Base-by-base conservation (phyloP, 192 early-diverging fungal species). In the Entomortierella beljakovae region DNA sequence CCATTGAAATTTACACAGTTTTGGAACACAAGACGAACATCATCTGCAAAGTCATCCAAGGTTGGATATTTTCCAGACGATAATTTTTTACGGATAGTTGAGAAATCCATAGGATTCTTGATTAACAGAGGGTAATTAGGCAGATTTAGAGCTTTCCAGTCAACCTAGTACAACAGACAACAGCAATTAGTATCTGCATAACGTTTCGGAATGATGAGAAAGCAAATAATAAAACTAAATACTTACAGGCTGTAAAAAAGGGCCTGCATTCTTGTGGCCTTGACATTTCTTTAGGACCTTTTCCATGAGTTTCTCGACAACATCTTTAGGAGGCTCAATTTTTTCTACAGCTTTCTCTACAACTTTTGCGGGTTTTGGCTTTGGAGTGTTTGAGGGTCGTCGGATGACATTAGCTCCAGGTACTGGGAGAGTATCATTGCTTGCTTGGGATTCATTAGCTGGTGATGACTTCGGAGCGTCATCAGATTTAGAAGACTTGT, bases 1-100 rank as follows among this genome's bases (percentile, higher is more conserved):
- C 75, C 82, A 64, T 94, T 94, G 70, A 91, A 94, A 8, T 80
- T 86, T 70, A 85, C 92, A 64, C 92, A 95, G 74, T 95, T 95
- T 57, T 82, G 80, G 63, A 91, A 87, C 10, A 95, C 87, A 26
- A 86, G 85, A 6, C 82, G 72, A 18, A 93, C 74, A 71, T 94
- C 90, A 16, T 61, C 64, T 37, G 86, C 85, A 68, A 94, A 88
- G 8, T 84, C 68, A 31, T 88, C 76, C 33, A 81, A 75, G 15
- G 57, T 63, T 13, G 46, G 28, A 62, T 93, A 94, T 61, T 80
- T 68, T 9, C 81, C 82, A 1, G 57, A 48, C 2, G 77, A 64
- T 25, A 93, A 61, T 60, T 92, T 93, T 33, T 81, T 70, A 20
- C 74, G 65, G 32, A 90, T 88, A n/a, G 92, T 93, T 5, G 72